Conservation (phyloP, 495 filamentous ascomycete genomes). For the Xylaria nigripes region DNA sequence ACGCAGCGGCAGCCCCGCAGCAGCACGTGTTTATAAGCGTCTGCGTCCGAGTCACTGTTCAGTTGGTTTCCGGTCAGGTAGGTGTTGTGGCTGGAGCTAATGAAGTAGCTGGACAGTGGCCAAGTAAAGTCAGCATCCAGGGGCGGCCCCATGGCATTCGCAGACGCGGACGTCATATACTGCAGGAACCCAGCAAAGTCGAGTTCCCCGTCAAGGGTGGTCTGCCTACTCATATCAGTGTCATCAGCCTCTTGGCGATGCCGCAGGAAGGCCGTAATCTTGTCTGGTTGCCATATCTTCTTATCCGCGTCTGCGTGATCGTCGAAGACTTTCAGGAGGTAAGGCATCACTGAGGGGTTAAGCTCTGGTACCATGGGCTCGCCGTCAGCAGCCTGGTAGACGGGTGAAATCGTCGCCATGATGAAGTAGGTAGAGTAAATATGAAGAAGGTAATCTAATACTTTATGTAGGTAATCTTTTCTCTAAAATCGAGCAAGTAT, state of each 20-base stretch:
- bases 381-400: constrained; percentile 31
- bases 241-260: constrained; percentile 30
- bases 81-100: constrained; percentile 91
- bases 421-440: background rate
- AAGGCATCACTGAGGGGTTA: constrained; percentile 20
- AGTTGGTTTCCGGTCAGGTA: constrained; percentile 91
- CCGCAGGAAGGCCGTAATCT: constrained; percentile 30
- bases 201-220: constrained; percentile 32
- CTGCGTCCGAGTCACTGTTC: constrained; percentile 69
- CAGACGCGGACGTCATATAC: constrained; percentile 53
- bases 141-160: constrained; percentile 36
- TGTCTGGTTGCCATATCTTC: constrained; percentile 30
- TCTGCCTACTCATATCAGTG: constrained; percentile 17
- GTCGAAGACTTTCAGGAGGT: constrained; percentile 34
- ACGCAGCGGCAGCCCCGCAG: constrained; percentile 81
- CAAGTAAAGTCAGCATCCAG: constrained; percentile 46
- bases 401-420: constrained; percentile 21
- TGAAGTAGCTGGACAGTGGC: constrained; percentile 80
- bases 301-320: constrained; percentile 21
- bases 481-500: background rate
- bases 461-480: background rate
- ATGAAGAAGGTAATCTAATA: background rate
- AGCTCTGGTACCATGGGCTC: constrained; percentile 27
- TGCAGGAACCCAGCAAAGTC: constrained; percentile 45
- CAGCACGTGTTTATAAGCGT: constrained; percentile 78